Base-by-base conservation (phyloP, 345 rosid genomes). In the Xanthoceras sorbifolium region DNA sequence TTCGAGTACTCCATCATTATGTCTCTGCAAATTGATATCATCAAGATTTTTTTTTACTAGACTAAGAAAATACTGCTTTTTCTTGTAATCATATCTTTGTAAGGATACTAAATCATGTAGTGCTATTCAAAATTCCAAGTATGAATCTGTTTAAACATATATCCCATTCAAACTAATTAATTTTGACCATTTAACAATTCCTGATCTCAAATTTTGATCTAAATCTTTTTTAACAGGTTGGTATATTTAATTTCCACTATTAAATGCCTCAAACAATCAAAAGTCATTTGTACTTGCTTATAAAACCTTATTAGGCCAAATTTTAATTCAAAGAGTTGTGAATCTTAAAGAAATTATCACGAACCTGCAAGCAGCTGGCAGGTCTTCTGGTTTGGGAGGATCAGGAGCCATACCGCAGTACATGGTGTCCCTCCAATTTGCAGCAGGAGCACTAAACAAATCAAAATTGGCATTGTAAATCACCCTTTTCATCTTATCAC, bases 341-440 rank as follows among this genome's bases (percentile, higher is more conserved):
- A 54, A n/a, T 3, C 20, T 7, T 6, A 28, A 57, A 57, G 61
- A 22, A 6, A 6, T 20, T 9, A 57, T 23, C 61, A 57, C 55
- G 63, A 52, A 85, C 87, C 85, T 50, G 29, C 80, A 82, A 31
- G 69, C 71, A 4, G 26, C 66, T 4, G 89, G 89, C 23, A 86
- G 54, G 9, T 86, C 86, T 6, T 86, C 64, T 20, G 82, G 74
- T 3, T 74, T 34, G 1, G 83, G 81, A 71, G 80, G 82, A 72
- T 79, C 1, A 26, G 86, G 88, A 48, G 83, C 82, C 65, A 81
- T 79, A 12, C 3, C 36, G 22, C 62, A 64, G 67, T 34, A 28
- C 64, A 86, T 50, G 9, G 85, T 18, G 55, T 86, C 89, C 55
- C 89, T 81, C 89, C 87, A 86, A 31, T 75, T 82, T 3, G 83